Base-by-base conservation (phyloP, 164 flowering plant genomes). In the Aristolochia contorta region DNA sequence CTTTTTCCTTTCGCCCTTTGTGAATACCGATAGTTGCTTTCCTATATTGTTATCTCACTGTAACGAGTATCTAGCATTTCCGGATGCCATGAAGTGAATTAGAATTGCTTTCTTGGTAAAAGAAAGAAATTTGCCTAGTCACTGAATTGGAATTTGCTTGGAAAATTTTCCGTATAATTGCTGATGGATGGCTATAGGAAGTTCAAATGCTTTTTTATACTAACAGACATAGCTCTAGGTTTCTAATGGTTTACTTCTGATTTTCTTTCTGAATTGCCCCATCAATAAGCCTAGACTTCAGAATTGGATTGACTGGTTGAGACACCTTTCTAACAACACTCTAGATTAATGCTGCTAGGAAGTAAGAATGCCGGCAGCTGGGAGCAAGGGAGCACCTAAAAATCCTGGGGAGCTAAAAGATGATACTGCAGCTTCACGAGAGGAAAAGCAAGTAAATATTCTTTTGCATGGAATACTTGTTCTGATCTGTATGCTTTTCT, bases 341-440 rank as follows among this genome's bases (percentile, higher is more conserved):
- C 56, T 63, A 57, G 48, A 55, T 55, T 59, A 57, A 51, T 61
- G 47, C 47, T 77, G 63, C 33, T 80, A 92, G 98, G 98, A 93
- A 84, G 98, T 93, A 57, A 78, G 98, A 74, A 83, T 93, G 88
- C 98, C 98, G 30, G 94, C 97, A 53, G 89, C 94, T 71, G 97
- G 98, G 57, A 65, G 87, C 58, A 93, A 93, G 65, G 96, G 90
- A 57, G 77, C 76, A 6, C 78, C 86, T 12, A 93, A 86, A 68
- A 82, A 75, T 62, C 92, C 78, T 15, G 86, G 82, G 62, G 96
- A 93, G 71, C 56, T 90, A 64, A 93, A 87, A 78, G 98, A 90
- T 74, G 98, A 93, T 58, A 87, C 97, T 33, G 81, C 65, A 64
- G 43, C 96, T 56, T 78, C 97, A 59, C 80, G 91, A 15, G 96